A percentile compares a stretch with the other conserved stretches of the same genome.
Conservation (phyloP, 768 basidiomycete genomes). For the Mycena metata region DNA sequence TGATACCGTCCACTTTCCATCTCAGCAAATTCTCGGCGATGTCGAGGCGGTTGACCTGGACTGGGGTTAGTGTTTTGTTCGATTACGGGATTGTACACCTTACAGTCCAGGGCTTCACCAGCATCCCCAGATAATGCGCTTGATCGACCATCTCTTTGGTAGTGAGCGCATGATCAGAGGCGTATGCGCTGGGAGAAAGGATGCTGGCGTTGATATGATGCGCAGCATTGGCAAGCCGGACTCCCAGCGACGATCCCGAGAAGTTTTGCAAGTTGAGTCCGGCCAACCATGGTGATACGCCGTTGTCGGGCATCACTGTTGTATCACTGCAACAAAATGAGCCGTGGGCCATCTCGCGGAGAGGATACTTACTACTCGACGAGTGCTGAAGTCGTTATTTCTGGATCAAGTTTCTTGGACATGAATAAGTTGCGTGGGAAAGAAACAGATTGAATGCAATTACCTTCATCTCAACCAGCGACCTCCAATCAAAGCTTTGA, state of each 20-base stretch:
- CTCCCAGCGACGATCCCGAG: slow-evolving; percentile 68
- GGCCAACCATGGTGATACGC: slow-evolving; percentile 75
- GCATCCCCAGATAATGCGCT: slow-evolving; percentile 73
- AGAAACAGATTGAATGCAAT: slow-evolving; percentile 35
- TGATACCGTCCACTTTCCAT: slow-evolving; percentile 80
- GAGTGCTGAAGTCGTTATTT: slow-evolving; percentile 72
- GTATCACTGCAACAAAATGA: slow-evolving; percentile 51
- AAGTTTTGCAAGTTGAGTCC: slow-evolving; percentile 75
- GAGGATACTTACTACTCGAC: slow-evolving; percentile 67
- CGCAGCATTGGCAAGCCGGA: slow-evolving; percentile 78
- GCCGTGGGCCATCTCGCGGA: neutral
- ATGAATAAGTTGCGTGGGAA: slow-evolving; percentile 13
- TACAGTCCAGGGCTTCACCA: slow-evolving; percentile 83
- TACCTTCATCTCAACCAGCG: slow-evolving; percentile 80
- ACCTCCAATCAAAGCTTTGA: slow-evolving; percentile 89
- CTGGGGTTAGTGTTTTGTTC: neutral
- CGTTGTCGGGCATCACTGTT: slow-evolving; percentile 55
- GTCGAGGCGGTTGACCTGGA: slow-evolving; percentile 72
- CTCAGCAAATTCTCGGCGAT: slow-evolving; percentile 71
- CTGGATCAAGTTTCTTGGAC: slow-evolving; percentile 65
- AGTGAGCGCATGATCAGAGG: slow-evolving; percentile 60
- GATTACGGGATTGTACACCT: slow-evolving; percentile 39
- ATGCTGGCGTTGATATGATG: slow-evolving; percentile 72
- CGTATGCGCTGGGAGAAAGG: slow-evolving; percentile 73
- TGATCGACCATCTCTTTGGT: slow-evolving; percentile 77